Evolutionary conservation across 2,329 filamentous ascomycete genomes (phyloP).

Genomic region (Waltergamsia citrina): DNA sequence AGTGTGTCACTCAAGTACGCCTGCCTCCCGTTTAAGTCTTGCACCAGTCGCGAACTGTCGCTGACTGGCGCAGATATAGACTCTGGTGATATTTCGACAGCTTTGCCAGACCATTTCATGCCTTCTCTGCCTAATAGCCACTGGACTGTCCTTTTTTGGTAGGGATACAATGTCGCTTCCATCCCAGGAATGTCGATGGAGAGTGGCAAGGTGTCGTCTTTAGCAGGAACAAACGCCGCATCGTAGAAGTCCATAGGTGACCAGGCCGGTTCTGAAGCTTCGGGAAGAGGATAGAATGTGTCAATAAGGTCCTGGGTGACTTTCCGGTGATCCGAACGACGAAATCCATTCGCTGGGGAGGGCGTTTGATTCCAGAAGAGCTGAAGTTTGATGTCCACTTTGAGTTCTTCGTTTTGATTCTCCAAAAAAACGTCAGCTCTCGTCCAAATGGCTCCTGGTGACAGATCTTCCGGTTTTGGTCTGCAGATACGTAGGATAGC

Average conservation of each 20-base stretch:
- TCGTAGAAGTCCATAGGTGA: constrained; percentile 58
- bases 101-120: constrained; percentile 30
- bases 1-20: constrained; percentile 56
- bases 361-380: constrained; percentile 33
- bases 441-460: constrained; percentile 24
- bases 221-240: constrained; percentile 51
- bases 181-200: constrained; percentile 32
- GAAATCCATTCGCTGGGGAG: constrained; percentile 18
- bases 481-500: too few relatives aligned
- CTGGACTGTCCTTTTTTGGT: constrained; percentile 59
- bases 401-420: constrained; percentile 13
- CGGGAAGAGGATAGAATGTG: constrained; percentile 18
- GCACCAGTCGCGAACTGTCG: constrained; percentile 20
- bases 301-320: constrained; percentile 25
- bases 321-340: constrained; percentile 16
- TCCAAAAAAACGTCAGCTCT: constrained; percentile 18
- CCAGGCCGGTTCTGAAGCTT: constrained; percentile 13
- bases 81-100: constrained; percentile 4
- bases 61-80: constrained; percentile 7
- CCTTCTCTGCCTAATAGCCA: constrained; percentile 65
- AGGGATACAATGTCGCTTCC: constrained; percentile 53
- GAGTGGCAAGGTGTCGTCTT: constrained; percentile 24
- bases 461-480: too few relatives aligned
- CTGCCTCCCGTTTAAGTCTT: constrained; percentile 20
- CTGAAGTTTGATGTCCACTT: constrained; percentile 20